phyloP scores from a whole-genome alignment of 495 filamentous ascomycete genomes.

The Aspergillus steynii region DNA sequence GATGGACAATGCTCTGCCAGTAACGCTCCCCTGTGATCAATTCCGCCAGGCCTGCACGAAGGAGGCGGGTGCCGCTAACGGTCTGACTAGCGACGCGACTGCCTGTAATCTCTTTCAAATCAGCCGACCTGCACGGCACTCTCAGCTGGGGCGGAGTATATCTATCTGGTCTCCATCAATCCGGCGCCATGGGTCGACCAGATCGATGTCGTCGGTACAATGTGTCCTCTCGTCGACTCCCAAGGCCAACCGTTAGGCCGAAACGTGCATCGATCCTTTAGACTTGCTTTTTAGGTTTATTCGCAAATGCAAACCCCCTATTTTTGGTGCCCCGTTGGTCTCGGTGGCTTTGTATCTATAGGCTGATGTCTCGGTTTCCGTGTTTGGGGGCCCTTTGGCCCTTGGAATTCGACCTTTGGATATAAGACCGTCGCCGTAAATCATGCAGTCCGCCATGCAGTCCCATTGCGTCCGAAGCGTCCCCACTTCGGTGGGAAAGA shows the following conservation, averaged over 20 bases:
- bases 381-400: too few species aligned
- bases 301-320: background rate
- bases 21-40: background rate
- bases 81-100: background rate
- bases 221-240: background rate
- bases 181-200: background rate
- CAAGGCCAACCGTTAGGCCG: background rate
- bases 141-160: conserved; percentile 18
- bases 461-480: background rate
- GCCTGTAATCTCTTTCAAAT: conserved; percentile 6
- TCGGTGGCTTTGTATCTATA: background rate
- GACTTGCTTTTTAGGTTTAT: background rate
- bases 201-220: background rate
- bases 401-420: too few species aligned
- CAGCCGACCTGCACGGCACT: conserved; percentile 8
- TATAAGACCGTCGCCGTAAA: background rate
- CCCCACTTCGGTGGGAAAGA: background rate
- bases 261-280: background rate
- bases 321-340: background rate
- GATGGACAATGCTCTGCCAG: background rate
- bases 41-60: background rate
- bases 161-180: conserved; percentile 14
- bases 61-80: background rate
- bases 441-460: background rate
- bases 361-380: too few species aligned